A percentile compares a stretch with the other conserved stretches of the same genome.
These are phyloP conservation scores for Xylaria scruposa DNA, from an alignment of 495 filamentous ascomycete species.

Conservation along the genomic window DNA sequence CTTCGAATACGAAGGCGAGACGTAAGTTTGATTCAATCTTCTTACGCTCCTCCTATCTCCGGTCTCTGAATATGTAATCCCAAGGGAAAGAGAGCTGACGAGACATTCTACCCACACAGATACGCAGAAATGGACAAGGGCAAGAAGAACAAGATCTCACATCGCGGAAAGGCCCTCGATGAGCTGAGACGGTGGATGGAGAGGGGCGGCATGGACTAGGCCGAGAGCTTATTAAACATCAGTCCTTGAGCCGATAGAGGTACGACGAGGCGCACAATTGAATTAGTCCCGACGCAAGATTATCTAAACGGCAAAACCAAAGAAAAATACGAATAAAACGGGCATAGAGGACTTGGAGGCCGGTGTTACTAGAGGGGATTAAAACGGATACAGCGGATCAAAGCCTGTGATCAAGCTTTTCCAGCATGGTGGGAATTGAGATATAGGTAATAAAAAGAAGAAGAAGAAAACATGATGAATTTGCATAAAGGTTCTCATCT, in stretches of 20 bases:
- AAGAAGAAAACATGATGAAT: background rate
- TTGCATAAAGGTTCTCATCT: background rate
- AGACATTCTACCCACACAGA: constrained; percentile 37
- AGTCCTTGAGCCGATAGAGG: background rate
- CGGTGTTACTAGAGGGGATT: background rate
- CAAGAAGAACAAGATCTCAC: constrained; percentile 92
- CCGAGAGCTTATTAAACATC: background rate
- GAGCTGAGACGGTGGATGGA: constrained; percentile 87
- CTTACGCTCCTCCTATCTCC: background rate
- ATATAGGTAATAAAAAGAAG: background rate
- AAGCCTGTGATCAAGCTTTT: background rate
- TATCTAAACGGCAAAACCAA: background rate
- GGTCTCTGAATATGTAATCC: background rate
- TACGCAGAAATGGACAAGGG: constrained; percentile 95
- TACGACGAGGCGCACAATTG: background rate
- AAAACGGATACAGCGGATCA: background rate
- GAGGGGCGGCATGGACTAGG: constrained; percentile 46
- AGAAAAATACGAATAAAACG: background rate
- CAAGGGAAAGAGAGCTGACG: constrained; percentile 11
- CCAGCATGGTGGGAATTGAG: background rate
- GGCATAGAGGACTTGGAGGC: background rate
- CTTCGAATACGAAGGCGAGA: constrained; percentile 93
- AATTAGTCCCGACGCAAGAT: background rate
- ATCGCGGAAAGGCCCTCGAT: constrained; percentile 82
- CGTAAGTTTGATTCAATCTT: constrained; percentile 62